Conservation (phyloP, 129 eudicot genomes). For the Deinandra increscens region DNA sequence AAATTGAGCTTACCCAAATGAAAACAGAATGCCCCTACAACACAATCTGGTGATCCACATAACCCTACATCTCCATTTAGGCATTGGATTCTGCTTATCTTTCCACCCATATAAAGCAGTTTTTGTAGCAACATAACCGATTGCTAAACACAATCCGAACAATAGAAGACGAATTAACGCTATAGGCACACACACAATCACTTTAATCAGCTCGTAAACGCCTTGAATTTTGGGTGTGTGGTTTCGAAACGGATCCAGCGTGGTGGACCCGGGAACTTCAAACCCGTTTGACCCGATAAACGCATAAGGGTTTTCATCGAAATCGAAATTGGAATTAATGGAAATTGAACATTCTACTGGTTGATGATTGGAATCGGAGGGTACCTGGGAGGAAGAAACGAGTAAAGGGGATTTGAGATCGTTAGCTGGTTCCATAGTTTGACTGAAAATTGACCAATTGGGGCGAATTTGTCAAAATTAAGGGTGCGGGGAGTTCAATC, state of each 20-base stretch:
- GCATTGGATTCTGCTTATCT: conserved; percentile 82
- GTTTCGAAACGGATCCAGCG: conserved; percentile 85
- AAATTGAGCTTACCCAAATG: conserved; percentile 65
- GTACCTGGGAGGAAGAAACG: background rate
- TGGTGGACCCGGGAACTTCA: conserved; percentile 49
- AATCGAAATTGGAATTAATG: conserved; percentile 29
- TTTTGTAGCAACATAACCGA: conserved; percentile 76
- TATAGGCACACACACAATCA: conserved; percentile 61
- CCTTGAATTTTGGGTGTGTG: conserved; percentile 62
- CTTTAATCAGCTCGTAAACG: conserved; percentile 83
- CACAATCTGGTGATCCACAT: conserved; percentile 86
- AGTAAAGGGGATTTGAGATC: conserved; percentile 47
- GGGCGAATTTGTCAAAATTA: too few species aligned
- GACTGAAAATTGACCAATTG: background rate
- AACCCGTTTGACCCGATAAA: conserved; percentile 64
- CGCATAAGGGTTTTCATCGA: conserved; percentile 48
- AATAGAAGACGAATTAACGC: conserved; percentile 54
- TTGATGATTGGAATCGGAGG: conserved; percentile 11
- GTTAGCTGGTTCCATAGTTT: conserved; percentile 39
- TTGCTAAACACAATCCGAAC: conserved; percentile 56
- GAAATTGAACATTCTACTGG: conserved; percentile 15
- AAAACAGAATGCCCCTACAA: conserved; percentile 75
- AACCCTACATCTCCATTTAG: conserved; percentile 77
- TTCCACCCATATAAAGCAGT: conserved; percentile 81
- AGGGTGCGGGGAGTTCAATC: too few species aligned